Percentiles rank a stretch among this genome's conserved stretches.
Evolutionary conservation across 1,284 basidiomycete genomes (phyloP).

Genomic region (Mixia osmundae): DNA sequence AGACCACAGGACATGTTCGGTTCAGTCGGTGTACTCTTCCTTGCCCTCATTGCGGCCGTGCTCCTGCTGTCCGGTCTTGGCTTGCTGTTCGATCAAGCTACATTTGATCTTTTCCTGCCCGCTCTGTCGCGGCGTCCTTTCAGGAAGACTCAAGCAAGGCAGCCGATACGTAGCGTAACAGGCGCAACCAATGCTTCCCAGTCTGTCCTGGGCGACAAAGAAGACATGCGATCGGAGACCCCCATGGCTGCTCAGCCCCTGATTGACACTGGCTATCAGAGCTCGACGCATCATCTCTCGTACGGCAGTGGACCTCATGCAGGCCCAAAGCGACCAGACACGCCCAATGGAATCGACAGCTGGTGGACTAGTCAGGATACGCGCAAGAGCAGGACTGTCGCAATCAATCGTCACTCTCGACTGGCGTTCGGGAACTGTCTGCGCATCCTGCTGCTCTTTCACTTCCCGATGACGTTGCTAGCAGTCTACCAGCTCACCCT

Average conservation of each 20-base stretch:
- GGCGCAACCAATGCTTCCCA: neutral
- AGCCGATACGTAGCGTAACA: neutral
- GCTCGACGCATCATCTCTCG: neutral
- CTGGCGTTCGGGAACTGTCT: slow-evolving; percentile 47
- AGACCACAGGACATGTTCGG: slow-evolving; percentile 61
- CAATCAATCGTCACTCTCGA: neutral
- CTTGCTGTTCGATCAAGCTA: neutral
- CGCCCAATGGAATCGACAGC: neutral
- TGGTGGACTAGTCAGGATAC: slow-evolving; percentile 7
- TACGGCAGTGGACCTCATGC: neutral
- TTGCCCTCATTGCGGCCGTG: slow-evolving; percentile 47
- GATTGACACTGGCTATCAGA: neutral
- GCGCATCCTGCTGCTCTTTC: slow-evolving; percentile 69
- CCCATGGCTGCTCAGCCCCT: neutral
- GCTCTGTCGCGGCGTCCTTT: slow-evolving; percentile 7
- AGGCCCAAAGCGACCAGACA: no score
- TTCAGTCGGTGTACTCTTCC: slow-evolving; percentile 57
- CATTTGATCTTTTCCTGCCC: slow-evolving; percentile 8
- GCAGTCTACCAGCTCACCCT: slow-evolving; percentile 64
- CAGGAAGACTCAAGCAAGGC: neutral
- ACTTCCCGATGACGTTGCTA: slow-evolving; percentile 77
- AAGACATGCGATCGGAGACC: no score
- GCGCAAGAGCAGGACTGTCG: slow-evolving; percentile 5
- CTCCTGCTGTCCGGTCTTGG: slow-evolving; percentile 28
- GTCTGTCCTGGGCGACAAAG: neutral